phyloP scores from a whole-genome alignment of 176 grass and related monocot genomes.

The Miscanthus lutarioriparius region DNA sequence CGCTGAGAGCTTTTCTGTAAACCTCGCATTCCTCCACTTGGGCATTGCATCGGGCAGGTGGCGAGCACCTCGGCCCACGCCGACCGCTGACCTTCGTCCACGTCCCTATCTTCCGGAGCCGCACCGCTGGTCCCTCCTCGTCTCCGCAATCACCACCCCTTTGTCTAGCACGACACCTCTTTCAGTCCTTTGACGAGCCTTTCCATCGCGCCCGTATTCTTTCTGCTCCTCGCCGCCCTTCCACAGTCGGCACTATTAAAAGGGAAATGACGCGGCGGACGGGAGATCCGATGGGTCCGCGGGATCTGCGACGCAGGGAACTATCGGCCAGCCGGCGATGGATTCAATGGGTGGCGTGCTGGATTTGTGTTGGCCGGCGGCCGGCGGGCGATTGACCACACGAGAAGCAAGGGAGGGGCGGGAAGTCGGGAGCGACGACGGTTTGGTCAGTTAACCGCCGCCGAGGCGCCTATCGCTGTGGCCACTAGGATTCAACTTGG shows the following conservation, averaged over 20 bases:
- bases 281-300: too few species aligned
- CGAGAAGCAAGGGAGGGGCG: neutral
- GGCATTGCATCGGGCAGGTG: neutral
- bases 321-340: neutral
- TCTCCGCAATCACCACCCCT: neutral
- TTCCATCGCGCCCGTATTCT: conserved; percentile 34
- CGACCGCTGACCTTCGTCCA: conserved; percentile 55
- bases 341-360: neutral
- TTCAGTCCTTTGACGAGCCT: conserved; percentile 46
- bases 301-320: neutral
- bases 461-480: neutral
- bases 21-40: neutral
- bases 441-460: neutral
- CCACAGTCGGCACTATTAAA: too few species aligned
- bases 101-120: neutral
- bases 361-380: neutral
- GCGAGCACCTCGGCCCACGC: conserved; percentile 78
- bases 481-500: too few species aligned
- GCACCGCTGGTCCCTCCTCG: neutral
- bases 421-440: neutral
- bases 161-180: conserved; percentile 35
- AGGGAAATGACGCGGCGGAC: too few species aligned
- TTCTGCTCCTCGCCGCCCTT: neutral
- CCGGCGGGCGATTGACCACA: neutral
- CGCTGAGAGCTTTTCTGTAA: neutral